Percentiles rank a stretch among this genome's conserved stretches.
These are phyloP conservation scores for Telfairia occidentalis DNA, from an alignment of 331 rosid species.

Conservation along the genomic window DNA sequence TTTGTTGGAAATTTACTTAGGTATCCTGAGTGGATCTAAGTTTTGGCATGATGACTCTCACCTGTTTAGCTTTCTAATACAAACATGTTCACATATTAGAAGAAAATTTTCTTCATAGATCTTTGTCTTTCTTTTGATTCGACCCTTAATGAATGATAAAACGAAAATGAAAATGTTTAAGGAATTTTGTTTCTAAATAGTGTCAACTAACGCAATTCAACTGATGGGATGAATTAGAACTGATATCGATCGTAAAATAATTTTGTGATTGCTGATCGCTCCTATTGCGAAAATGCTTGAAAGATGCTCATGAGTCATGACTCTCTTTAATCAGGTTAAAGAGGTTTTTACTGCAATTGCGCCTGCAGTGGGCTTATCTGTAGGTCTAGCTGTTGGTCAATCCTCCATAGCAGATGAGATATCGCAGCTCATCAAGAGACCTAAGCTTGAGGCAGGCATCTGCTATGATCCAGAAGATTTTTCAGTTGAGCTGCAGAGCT, in stretches of 20 bases:
- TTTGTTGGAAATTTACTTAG: background rate
- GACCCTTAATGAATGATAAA: background rate
- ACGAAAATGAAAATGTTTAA: background rate
- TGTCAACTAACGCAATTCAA: background rate
- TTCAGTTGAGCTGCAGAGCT: slow-evolving; percentile 28
- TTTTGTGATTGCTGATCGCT: background rate
- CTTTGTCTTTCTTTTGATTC: background rate
- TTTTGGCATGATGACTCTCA: background rate
- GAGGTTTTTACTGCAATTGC: slow-evolving; percentile 59
- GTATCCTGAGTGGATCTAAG: background rate
- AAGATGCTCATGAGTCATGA: background rate
- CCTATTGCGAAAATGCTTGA: background rate
- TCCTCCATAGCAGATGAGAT: slow-evolving; percentile 67
- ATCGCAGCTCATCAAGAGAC: slow-evolving; percentile 41
- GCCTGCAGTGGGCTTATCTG: slow-evolving; percentile 56
- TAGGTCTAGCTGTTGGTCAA: slow-evolving; percentile 77
- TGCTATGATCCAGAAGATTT: slow-evolving; percentile 41
- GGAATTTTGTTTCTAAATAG: background rate
- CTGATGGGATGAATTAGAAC: background rate
- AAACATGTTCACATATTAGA: background rate
- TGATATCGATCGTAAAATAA: background rate
- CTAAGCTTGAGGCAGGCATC: slow-evolving; percentile 43
- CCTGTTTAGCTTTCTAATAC: background rate
- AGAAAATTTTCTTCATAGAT: background rate
- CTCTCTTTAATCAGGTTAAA: slow-evolving; percentile 32